A percentile compares a stretch with the other conserved stretches of the same genome.
Conservation (phyloP, 441 rosid species). For the Biscutella auriculata region DNA sequence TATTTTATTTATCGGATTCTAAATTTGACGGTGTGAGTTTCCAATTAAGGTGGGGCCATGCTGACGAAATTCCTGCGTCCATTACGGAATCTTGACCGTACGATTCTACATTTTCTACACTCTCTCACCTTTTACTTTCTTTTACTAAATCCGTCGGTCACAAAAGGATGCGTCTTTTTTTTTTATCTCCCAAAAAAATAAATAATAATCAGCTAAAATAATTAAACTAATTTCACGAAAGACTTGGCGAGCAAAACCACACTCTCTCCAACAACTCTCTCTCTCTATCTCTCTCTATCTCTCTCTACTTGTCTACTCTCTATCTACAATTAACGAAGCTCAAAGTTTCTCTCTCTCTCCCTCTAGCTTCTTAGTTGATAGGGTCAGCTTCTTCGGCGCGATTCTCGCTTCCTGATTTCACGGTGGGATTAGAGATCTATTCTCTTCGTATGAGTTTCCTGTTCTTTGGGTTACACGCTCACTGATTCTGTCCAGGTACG, state of each 20-base stretch:
- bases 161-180: neutral
- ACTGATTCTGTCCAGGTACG: conserved; percentile 11
- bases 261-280: neutral
- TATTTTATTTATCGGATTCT: too few relatives aligned
- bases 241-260: conserved; percentile 11
- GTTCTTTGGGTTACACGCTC: neutral
- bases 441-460: neutral
- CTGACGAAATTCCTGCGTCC: conserved; percentile 20
- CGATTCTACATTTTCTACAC: neutral
- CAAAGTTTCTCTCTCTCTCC: neutral
- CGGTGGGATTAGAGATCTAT: conserved; percentile 17
- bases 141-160: conserved; percentile 24
- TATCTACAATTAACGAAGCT: conserved; percentile 6
- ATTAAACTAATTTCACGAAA: conserved; percentile 4
- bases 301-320: neutral
- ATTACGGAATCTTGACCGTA: conserved; percentile 10
- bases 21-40: too few relatives aligned
- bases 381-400: conserved; percentile 25
- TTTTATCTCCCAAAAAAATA: neutral
- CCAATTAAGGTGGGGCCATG: conserved; percentile 13
- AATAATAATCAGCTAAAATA: neutral
- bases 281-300: neutral
- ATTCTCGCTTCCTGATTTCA: conserved; percentile 12
- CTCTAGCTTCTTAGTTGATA: conserved; percentile 16
- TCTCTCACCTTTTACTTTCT: neutral